Base-by-base conservation (phyloP, 2,329 filamentous ascomycete species). In the Fusarium pseudograminearum region DNA sequence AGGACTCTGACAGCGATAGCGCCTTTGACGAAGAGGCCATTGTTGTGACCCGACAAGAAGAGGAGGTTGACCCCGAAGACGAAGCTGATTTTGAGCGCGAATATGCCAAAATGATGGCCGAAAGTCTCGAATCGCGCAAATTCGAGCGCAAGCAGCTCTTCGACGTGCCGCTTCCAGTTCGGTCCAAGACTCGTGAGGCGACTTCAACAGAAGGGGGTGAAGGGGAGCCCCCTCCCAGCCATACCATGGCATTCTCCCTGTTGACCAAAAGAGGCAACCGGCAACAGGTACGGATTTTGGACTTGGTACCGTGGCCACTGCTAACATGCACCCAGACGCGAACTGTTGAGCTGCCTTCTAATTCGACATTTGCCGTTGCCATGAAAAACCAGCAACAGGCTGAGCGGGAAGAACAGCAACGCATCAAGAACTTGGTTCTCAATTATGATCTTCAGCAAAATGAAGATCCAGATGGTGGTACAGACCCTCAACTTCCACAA, bases 71-170 rank as follows among this genome's bases (percentile, higher is more conserved):
- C 71, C 94, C 95, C 1, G 94, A 98, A 81, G 93, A 91, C 41
- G 96, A 99, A 76, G 96, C 95, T 9, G 96, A 99, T 42, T 99
- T 99, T 78, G 97, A 99, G 77, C 93, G 95, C 74, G 96, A 98
- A 80, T 96, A 97, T 79, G 94, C 96, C 38, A 98, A 97, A 80
- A 92, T 99, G 89, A 98, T 99, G 95, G 89, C 94, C 52, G 96
- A 99, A 80, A 98, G 95, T 81, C 83, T 97, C 74, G 96, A 99
- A 73, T 97, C 95, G 7, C 90, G 96, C 73, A 98, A 97, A 75
- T 97, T 97, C 73, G 96, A 99, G 76, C 92, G 96, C 67, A 98
- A 97, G 81, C 90, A 93, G 30, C 87, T 96, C 53, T 98, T 99
- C 76, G 97, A 99, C 78, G 93, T 98, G n/a, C 94, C 97, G 2